phyloP scores from a whole-genome alignment of 2,329 filamentous ascomycete species.

The Neopestalotiopsis clavispora region DNA sequence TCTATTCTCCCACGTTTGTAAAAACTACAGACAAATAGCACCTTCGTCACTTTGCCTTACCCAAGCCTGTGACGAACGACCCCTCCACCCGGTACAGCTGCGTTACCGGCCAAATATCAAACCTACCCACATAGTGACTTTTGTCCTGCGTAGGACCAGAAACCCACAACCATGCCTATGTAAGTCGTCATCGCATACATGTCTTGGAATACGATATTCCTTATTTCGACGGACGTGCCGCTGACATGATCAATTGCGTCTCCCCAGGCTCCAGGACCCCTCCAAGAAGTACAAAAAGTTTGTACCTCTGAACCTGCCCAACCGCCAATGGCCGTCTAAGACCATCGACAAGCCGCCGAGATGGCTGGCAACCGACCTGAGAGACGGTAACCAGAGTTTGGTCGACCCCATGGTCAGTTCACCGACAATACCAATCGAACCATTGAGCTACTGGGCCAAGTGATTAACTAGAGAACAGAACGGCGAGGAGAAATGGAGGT shows the following conservation, averaged over 20 bases:
- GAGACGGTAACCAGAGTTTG: constrained; percentile 94
- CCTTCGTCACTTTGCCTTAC: neutral
- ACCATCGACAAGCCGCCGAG: constrained; percentile 82
- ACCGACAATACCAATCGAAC: neutral
- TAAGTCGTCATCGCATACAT: neutral
- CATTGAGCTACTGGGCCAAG: neutral
- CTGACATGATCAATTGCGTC: neutral
- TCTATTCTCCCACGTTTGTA: neutral
- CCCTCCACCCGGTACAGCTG: constrained; percentile 8
- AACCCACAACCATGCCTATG: constrained; percentile 8
- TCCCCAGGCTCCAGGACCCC: constrained; percentile 71
- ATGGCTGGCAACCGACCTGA: constrained; percentile 87
- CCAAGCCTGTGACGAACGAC: neutral
- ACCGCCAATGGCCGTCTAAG: constrained; percentile 85
- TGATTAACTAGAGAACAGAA: constrained; percentile 57
- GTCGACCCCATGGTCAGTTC: constrained; percentile 84
- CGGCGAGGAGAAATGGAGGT: constrained; percentile 91
- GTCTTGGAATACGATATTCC: neutral
- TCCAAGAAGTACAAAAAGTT: constrained; percentile 79
- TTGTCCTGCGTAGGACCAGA: neutral
- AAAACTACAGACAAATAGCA: neutral
- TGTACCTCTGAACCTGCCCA: constrained; percentile 66
- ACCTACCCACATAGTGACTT: neutral
- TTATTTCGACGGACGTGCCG: neutral
- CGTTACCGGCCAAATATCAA: neutral